These are phyloP conservation scores for Trametes elegans DNA, from an alignment of 768 basidiomycete genomes.

Conservation along the genomic window DNA sequence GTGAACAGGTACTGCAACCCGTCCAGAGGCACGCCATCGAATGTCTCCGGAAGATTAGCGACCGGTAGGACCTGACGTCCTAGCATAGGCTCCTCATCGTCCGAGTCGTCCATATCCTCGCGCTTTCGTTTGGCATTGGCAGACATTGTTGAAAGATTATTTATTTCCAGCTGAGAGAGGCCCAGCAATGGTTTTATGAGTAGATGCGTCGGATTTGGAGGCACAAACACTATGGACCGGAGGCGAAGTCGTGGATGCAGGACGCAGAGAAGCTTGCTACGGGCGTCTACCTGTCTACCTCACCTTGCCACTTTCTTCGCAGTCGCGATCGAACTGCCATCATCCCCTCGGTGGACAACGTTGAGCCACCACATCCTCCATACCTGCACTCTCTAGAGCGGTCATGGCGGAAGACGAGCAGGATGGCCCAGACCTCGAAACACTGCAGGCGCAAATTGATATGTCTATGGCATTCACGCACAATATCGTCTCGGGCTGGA, in stretches of 20 bases:
- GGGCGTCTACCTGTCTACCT: neutral
- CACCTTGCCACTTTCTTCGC: neutral
- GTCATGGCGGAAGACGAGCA: conserved; percentile 39
- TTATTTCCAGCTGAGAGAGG: too few species aligned
- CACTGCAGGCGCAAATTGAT: conserved; percentile 81
- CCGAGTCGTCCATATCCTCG: conserved; percentile 46
- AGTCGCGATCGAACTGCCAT: neutral
- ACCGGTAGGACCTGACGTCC: conserved; percentile 78
- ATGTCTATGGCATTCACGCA: conserved; percentile 76
- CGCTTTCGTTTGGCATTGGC: conserved; percentile 51
- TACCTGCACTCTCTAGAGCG: too few species aligned
- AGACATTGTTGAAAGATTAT: too few species aligned
- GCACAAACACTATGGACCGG: too few species aligned
- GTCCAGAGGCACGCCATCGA: conserved; percentile 61
- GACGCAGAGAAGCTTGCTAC: neutral
- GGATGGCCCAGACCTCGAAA: conserved; percentile 61
- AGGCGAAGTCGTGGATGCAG: too few species aligned
- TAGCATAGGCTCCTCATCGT: conserved; percentile 60
- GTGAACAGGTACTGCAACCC: conserved; percentile 81
- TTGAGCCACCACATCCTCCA: too few species aligned
- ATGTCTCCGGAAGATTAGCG: conserved; percentile 73
- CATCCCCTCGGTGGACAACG: too few species aligned
- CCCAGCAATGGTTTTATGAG: too few species aligned
- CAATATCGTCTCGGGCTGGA: conserved; percentile 74
- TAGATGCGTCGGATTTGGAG: too few species aligned